Evolutionary conservation across 1,139 yeast species (phyloP), one percentile per base, ranked within the genome.

Genomic region (Fermentozyma sake): DNA sequence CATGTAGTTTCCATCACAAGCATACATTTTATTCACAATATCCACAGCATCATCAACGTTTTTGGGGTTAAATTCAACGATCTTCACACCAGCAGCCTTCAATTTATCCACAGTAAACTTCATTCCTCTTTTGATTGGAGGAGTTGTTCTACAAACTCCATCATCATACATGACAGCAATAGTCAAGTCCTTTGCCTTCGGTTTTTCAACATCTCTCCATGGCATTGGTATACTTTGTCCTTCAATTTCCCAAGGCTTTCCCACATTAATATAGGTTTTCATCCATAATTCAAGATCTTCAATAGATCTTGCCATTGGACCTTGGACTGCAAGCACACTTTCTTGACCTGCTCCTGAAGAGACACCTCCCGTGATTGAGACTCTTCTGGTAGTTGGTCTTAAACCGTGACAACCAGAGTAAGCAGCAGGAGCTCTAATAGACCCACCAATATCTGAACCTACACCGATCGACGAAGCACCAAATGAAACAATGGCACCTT

Each of bases 401-500:
- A 81, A 61, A 11, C 87, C 91, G 48, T 62, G 73, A 34, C 72
- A 53, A 14, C 86, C 86, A 26, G 78, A 69, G 47, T 67, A 80
- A 1, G 85, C 86, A 17, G 89, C 82, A 3, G 91, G 93, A 6
- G 71, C 77, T 47, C 91, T 69, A 38, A 82, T 77, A 2, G 84
- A 76, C 1, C 91, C 93, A 35, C 91, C 93, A 41, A 82, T 80
- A 52, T 82, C 93, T 22, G 83, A 71, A 12, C 91, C 91, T 32
- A 81, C 65, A 24, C 89, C 89, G 22, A 80, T 38, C 2, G 74
- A 64, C 16, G 84, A 73, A 7, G 79, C 86, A 25, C 76, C 79
- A 53, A 77, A 72, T 1, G 72, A 75, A 24, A 77, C 74, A 40
- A 77, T 51, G 0, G 87, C 72, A 39, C 89, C 87, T 52, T 81